Evolutionary conservation across 1,139 yeast genomes (phyloP).

Genomic region (Suzukiozyma palmioleophila): DNA sequence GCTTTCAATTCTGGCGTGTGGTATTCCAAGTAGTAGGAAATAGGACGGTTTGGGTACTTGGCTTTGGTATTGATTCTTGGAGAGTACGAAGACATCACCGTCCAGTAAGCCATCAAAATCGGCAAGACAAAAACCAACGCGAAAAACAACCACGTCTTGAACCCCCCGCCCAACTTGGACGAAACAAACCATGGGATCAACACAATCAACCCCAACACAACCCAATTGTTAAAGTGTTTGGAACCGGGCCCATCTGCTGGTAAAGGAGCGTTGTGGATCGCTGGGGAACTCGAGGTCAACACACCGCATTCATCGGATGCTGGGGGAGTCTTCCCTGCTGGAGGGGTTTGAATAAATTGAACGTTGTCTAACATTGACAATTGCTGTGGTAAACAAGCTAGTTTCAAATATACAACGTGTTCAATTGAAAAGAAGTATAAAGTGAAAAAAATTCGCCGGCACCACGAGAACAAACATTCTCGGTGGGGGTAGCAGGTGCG

Average conservation of each 20-base stretch:
- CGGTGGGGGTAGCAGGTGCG: too few relatives aligned
- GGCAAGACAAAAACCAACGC: constrained; percentile 56
- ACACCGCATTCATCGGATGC: constrained; percentile 52
- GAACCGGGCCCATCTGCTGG: constrained; percentile 94
- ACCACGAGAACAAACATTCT: background rate
- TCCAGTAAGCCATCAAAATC: constrained; percentile 78
- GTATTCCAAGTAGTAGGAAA: constrained; percentile 76
- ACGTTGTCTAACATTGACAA: constrained; percentile 34
- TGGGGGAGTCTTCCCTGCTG: constrained; percentile 46
- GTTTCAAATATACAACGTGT: background rate
- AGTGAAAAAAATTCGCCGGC: background rate
- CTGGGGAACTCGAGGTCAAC: constrained; percentile 59
- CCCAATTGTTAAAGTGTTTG: constrained; percentile 63
- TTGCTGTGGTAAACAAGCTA: constrained; percentile 1
- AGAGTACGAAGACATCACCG: constrained; percentile 66
- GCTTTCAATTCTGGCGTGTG: constrained; percentile 70
- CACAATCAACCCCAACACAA: constrained; percentile 49
- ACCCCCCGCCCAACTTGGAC: constrained; percentile 70
- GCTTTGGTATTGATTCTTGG: constrained; percentile 82
- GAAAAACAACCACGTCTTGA: constrained; percentile 59
- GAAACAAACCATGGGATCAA: constrained; percentile 63
- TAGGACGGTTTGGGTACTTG: constrained; percentile 70
- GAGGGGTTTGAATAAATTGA: constrained; percentile 61
- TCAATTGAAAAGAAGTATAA: background rate
- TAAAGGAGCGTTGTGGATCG: constrained; percentile 80